These are phyloP conservation scores for Plantago coronopus DNA, from an alignment of 305 asterid species.

Conservation along the genomic window DNA sequence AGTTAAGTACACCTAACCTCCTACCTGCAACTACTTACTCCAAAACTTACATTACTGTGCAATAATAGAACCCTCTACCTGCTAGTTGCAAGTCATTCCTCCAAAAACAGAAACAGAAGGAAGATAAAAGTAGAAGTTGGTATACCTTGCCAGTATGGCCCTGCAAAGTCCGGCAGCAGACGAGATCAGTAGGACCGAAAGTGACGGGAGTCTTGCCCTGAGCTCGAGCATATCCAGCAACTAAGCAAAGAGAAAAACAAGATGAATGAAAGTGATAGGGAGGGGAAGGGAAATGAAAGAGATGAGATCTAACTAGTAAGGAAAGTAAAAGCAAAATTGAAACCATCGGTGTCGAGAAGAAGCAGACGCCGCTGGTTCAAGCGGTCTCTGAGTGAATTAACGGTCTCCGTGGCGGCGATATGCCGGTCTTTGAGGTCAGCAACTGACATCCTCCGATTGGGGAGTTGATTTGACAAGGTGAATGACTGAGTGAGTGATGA, in stretches of 20 bases:
- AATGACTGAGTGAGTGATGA: too few relatives aligned
- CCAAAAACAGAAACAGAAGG: too few relatives aligned
- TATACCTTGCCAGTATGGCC: slow-evolving; percentile 99
- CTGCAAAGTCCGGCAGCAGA: slow-evolving; percentile 92
- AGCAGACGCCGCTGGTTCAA: slow-evolving; percentile 68
- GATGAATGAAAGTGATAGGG: too few relatives aligned
- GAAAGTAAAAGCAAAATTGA: slow-evolving; percentile 3
- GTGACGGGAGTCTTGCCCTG: slow-evolving; percentile 80
- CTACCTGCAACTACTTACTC: too few relatives aligned
- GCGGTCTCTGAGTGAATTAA: slow-evolving; percentile 64
- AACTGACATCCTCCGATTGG: too few relatives aligned
- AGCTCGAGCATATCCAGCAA: slow-evolving; percentile 72
- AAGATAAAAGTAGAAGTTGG: too few relatives aligned
- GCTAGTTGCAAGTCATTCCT: too few relatives aligned
- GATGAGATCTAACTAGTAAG: slow-evolving; percentile 35
- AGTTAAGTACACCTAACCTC: too few relatives aligned
- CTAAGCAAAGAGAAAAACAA: slow-evolving; percentile 41
- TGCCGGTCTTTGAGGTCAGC: slow-evolving; percentile 89
- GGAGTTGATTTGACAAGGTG: not conserved
- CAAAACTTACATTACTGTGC: too few relatives aligned
- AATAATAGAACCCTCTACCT: too few relatives aligned
- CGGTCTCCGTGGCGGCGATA: slow-evolving; percentile 72
- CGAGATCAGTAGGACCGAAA: slow-evolving; percentile 95
- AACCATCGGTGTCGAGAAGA: slow-evolving; percentile 88
- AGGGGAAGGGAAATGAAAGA: slow-evolving; percentile 4